Evolutionary conservation across 140 eudicot genomes (phyloP).

Genomic region (Bidens hawaiensis): DNA sequence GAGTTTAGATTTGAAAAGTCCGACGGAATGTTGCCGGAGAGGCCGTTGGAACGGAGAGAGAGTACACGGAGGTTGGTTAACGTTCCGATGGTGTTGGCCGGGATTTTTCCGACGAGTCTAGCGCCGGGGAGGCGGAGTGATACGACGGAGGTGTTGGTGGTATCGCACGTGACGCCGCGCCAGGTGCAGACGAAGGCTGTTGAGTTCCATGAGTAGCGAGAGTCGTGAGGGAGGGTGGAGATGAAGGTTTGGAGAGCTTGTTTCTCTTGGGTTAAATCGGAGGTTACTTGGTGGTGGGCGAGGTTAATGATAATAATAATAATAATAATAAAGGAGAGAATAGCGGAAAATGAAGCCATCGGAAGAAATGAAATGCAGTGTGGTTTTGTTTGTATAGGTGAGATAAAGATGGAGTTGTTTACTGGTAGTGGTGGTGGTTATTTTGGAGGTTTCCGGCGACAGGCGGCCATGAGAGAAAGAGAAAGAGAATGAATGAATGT

Average conservation of each 20-base stretch:
- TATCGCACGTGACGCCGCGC: slow-evolving; percentile 74
- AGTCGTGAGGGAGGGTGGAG: slow-evolving; percentile 51
- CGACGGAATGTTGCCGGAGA: slow-evolving; percentile 56
- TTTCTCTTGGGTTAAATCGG: slow-evolving; percentile 72
- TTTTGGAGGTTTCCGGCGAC: slow-evolving; percentile 36
- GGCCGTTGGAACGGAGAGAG: slow-evolving; percentile 64
- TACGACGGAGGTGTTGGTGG: slow-evolving; percentile 38
- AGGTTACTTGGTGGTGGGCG: slow-evolving; percentile 20
- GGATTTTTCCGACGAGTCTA: slow-evolving; percentile 70
- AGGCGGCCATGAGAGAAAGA: slow-evolving; percentile 27
- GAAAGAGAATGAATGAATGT: slow-evolving; percentile 16
- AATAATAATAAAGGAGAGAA: neutral
- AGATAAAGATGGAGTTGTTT: no score
- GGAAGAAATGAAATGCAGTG: slow-evolving; percentile 14
- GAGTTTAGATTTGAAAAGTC: slow-evolving; percentile 51
- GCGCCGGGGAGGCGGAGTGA: slow-evolving; percentile 69
- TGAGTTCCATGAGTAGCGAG: slow-evolving; percentile 56
- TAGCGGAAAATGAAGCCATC: slow-evolving; percentile 7
- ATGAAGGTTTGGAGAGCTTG: slow-evolving; percentile 68
- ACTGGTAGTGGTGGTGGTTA: slow-evolving; percentile 15
- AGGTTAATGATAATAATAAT: slow-evolving; percentile 3
- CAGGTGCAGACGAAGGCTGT: slow-evolving; percentile 63
- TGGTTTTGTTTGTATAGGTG: slow-evolving; percentile 2
- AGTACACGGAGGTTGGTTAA: slow-evolving; percentile 66
- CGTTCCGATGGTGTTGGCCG: slow-evolving; percentile 49